These are phyloP conservation scores for Xanthoparmelia taractica DNA, from an alignment of 495 filamentous ascomycete species.

Conservation along the genomic window DNA sequence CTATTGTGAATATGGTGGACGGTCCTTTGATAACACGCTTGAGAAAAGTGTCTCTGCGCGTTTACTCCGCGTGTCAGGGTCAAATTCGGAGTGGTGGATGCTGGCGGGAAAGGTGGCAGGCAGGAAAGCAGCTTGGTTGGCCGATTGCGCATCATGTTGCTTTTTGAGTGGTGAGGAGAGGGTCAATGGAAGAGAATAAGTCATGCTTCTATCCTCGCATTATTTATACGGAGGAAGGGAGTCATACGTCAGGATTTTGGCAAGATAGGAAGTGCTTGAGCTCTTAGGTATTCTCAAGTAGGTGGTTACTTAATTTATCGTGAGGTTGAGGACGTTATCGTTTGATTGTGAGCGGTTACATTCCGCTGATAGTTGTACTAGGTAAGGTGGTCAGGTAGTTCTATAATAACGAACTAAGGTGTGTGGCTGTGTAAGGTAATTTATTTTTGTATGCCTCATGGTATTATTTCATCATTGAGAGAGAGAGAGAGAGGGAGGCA, in stretches of 20 bases:
- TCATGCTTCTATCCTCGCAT: neutral
- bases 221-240: too few species aligned
- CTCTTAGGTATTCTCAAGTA: too few species aligned
- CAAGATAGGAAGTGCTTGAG: too few species aligned
- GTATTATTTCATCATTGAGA: too few species aligned
- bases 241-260: too few species aligned
- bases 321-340: neutral
- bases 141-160: constrained; percentile 18
- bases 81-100: neutral
- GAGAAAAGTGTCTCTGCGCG: constrained; percentile 3
- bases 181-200: neutral
- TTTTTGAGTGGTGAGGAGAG: neutral
- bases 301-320: too few species aligned
- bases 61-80: neutral
- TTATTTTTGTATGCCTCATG: too few species aligned
- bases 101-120: neutral
- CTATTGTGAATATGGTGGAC: neutral
- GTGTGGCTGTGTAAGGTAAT: too few species aligned
- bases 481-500: too few species aligned
- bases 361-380: neutral
- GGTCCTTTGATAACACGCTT: neutral
- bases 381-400: too few species aligned
- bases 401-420: too few species aligned
- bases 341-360: neutral
- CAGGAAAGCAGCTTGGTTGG: constrained; percentile 13